Evolutionary conservation across 768 basidiomycete genomes (phyloP).

Genomic region (Lyophyllum decastes): DNA sequence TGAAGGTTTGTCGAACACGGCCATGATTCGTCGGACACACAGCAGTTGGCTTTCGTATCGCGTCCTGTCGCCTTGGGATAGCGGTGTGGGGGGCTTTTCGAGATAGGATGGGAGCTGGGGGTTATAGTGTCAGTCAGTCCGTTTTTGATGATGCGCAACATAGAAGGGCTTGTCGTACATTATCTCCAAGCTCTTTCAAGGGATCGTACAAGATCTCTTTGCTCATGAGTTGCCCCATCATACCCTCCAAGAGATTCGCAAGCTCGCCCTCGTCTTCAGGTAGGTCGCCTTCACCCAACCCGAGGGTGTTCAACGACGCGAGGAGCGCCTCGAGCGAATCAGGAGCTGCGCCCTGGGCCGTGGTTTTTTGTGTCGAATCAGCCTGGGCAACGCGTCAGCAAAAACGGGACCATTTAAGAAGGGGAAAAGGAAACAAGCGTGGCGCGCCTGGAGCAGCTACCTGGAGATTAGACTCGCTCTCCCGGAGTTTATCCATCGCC

Average conservation of each 20-base stretch:
- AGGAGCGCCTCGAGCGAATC: slow-evolving; percentile 56
- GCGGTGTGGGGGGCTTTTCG: slow-evolving; percentile 47
- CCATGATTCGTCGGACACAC: slow-evolving; percentile 57
- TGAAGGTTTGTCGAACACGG: slow-evolving; percentile 59
- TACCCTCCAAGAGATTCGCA: slow-evolving; percentile 69
- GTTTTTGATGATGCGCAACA: too few species aligned
- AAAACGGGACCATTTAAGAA: too few species aligned
- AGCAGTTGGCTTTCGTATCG: slow-evolving; percentile 63
- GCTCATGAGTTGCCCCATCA: slow-evolving; percentile 82
- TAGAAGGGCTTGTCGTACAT: slow-evolving; percentile 48
- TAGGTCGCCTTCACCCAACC: too few species aligned
- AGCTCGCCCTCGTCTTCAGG: slow-evolving; percentile 62
- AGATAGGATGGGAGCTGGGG: slow-evolving; percentile 80
- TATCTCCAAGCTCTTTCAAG: slow-evolving; percentile 73
- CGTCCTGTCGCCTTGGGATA: slow-evolving; percentile 54
- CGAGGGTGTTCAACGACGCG: slow-evolving; percentile 42
- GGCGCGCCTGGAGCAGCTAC: slow-evolving; percentile 27
- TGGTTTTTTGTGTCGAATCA: slow-evolving; percentile 9
- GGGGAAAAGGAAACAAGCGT: background rate
- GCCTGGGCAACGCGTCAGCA: slow-evolving; percentile 13
- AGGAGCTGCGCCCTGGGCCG: slow-evolving; percentile 22
- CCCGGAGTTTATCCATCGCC: slow-evolving; percentile 72
- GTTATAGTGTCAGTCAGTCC: too few species aligned
- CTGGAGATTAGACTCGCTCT: slow-evolving; percentile 59
- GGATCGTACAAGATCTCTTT: slow-evolving; percentile 88